Percentiles rank a stretch among this genome's conserved stretches.
These are phyloP conservation scores for Nicotiana obtusifolia DNA, from an alignment of 257 asterid species.

Conservation along the genomic window DNA sequence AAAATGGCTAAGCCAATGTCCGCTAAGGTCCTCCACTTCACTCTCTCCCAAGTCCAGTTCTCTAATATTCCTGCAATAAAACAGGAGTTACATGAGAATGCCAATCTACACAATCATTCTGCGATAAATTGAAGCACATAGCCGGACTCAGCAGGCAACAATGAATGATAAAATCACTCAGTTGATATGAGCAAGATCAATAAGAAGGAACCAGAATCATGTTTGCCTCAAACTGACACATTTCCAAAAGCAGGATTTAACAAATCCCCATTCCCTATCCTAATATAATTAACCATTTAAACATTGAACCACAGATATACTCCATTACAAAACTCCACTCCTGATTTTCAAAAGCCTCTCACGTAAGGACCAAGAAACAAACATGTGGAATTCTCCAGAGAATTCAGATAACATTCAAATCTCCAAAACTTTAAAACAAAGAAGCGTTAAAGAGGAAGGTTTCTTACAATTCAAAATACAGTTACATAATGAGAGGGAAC, in stretches of 20 bases:
- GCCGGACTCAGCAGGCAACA: not conserved
- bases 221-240: not conserved
- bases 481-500: not conserved
- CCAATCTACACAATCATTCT: not conserved
- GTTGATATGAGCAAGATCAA: not conserved
- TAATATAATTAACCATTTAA: not conserved
- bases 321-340: not conserved
- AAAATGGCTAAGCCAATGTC: slow-evolving; percentile 69
- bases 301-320: not conserved
- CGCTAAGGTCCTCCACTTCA: slow-evolving; percentile 62
- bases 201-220: not conserved
- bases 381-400: not conserved
- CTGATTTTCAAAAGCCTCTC: not conserved
- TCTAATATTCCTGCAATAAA: slow-evolving; percentile 45
- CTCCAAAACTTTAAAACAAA: not conserved
- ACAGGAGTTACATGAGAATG: not conserved
- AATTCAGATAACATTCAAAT: not conserved
- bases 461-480: not conserved
- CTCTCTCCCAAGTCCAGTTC: slow-evolving; percentile 66
- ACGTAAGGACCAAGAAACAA: not conserved
- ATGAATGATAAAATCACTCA: not conserved
- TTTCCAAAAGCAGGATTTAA: not conserved
- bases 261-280: not conserved
- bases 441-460: not conserved
- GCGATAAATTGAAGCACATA: not conserved